These are phyloP conservation scores for Pulveroboletus sp. DNA, from an alignment of 1,284 basidiomycete species.

Conservation along the genomic window DNA sequence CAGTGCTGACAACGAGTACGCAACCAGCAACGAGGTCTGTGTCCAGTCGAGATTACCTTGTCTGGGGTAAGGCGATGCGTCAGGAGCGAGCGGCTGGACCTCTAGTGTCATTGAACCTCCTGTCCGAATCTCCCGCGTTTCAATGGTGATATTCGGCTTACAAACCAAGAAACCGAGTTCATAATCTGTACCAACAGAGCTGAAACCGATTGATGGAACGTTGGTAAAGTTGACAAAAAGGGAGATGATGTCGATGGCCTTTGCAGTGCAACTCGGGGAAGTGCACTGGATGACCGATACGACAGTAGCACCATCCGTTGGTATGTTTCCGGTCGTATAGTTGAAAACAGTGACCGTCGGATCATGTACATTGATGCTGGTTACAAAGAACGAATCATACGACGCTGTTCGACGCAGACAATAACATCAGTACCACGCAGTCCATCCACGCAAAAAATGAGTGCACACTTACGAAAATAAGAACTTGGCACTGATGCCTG, in stretches of 20 bases:
- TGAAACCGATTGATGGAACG: constrained; percentile 10
- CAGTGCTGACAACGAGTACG: constrained; percentile 13
- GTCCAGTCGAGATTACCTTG: constrained; percentile 19
- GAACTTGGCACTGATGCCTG: constrained; percentile 10
- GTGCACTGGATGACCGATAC: constrained; percentile 15
- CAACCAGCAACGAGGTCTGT: constrained; percentile 14
- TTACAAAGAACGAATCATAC: constrained; percentile 6
- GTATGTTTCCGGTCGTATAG: constrained; percentile 9
- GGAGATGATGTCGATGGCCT: constrained; percentile 5
- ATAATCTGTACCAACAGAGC: constrained; percentile 10
- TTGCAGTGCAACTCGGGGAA: constrained; percentile 10
- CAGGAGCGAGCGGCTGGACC: constrained; percentile 4
- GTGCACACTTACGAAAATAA: constrained; percentile 15
- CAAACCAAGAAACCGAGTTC: constrained; percentile 24
- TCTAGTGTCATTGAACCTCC: constrained; percentile 7
- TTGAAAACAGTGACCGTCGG: constrained; percentile 9
- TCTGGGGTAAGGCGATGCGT: not conserved
- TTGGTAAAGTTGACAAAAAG: constrained; percentile 15
- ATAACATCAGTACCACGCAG: not conserved
- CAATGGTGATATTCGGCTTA: constrained; percentile 25
- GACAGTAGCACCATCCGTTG: constrained; percentile 18
- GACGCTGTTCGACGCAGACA: not conserved
- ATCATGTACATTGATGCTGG: constrained; percentile 17
- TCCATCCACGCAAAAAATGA: not conserved
- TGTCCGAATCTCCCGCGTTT: constrained; percentile 24